Evolutionary conservation across 2,329 filamentous ascomycete genomes (phyloP).

Genomic region (Septoria linicola): DNA sequence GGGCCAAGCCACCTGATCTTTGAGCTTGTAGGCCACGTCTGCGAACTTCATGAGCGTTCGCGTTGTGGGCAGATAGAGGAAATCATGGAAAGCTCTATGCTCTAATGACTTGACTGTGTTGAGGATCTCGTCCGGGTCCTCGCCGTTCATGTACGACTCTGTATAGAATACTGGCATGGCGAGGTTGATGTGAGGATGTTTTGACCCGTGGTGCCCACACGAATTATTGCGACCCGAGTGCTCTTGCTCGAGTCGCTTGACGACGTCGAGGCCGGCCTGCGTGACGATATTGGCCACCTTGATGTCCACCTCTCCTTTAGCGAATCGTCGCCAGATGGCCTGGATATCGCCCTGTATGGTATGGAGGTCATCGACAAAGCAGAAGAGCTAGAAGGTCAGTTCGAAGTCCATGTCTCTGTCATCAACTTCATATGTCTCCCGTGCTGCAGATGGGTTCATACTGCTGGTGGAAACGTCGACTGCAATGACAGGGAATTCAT

Average conservation of each 20-base stretch:
- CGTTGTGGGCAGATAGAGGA: neutral
- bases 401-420: neutral
- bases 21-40: neutral
- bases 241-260: neutral
- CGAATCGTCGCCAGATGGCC: neutral
- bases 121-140: neutral
- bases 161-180: neutral
- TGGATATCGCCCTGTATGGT: neutral
- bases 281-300: neutral
- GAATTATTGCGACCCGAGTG: neutral
- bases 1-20: neutral
- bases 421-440: neutral
- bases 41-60: neutral
- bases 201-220: neutral
- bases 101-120: neutral
- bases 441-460: neutral
- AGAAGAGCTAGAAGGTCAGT: neutral
- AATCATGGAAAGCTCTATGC: neutral
- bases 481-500: neutral
- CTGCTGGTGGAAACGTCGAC: neutral
- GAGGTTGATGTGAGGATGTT: slow-evolving; percentile 2
- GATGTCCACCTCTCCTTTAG: neutral
- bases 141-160: neutral
- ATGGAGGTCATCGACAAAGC: slow-evolving; percentile 9
- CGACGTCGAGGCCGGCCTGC: slow-evolving; percentile 2